A percentile compares a stretch with the other conserved stretches of the same genome.
Conservation (phyloP, 768 basidiomycete species). For the Russula olivacea region DNA sequence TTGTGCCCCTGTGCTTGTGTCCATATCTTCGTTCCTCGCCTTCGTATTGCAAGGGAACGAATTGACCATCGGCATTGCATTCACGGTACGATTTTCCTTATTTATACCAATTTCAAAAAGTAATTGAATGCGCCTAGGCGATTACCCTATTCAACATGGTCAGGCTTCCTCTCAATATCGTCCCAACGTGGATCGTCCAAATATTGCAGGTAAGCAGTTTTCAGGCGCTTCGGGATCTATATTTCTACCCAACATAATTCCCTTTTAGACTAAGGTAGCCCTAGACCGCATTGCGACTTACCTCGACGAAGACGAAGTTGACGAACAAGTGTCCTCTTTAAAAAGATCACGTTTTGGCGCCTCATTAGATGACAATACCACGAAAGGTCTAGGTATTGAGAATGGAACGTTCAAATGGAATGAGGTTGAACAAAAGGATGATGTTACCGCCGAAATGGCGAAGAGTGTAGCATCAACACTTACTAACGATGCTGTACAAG, state of each 20-base stretch:
- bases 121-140: slow-evolving; percentile 36
- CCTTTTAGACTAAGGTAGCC: slow-evolving; percentile 45
- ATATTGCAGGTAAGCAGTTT: slow-evolving; percentile 47
- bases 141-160: slow-evolving; percentile 86
- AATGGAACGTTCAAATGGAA: slow-evolving; percentile 55
- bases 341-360: slow-evolving; percentile 36
- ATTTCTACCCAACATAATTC: background rate
- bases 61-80: slow-evolving; percentile 73
- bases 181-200: slow-evolving; percentile 76
- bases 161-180: slow-evolving; percentile 66
- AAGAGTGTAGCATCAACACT: slow-evolving; percentile 4
- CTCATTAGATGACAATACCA: slow-evolving; percentile 26
- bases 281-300: slow-evolving; percentile 55
- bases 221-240: background rate
- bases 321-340: slow-evolving; percentile 51
- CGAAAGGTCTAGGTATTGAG: slow-evolving; percentile 43
- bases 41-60: slow-evolving; percentile 68
- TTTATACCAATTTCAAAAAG: background rate
- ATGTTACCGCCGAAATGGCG: slow-evolving; percentile 25
- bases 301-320: slow-evolving; percentile 57
- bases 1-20: slow-evolving; percentile 71
- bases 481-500: slow-evolving; percentile 19
- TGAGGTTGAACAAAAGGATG: slow-evolving; percentile 37
- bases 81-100: slow-evolving; percentile 53
- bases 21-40: slow-evolving; percentile 70